phyloP scores from a whole-genome alignment of 768 basidiomycete species.

The Suillus discolor region DNA sequence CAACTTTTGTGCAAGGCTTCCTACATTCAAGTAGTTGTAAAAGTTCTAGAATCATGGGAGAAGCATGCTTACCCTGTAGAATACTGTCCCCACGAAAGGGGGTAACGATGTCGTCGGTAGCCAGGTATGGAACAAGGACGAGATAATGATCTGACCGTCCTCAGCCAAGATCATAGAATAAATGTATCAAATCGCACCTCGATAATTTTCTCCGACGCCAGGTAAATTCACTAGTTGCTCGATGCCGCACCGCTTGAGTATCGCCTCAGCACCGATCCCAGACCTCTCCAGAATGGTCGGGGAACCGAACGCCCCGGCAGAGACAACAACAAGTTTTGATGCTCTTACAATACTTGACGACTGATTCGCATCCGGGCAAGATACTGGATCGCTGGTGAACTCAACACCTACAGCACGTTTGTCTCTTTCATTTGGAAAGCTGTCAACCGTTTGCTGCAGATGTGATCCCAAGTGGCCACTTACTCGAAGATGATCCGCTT shows the following conservation, averaged over 20 bases:
- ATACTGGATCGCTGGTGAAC: constrained; percentile 40
- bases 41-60: too few relatives aligned
- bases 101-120: constrained; percentile 39
- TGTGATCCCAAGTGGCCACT: not conserved
- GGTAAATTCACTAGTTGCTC: constrained; percentile 49
- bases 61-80: too few relatives aligned
- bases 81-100: too few relatives aligned
- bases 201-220: constrained; percentile 75
- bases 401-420: constrained; percentile 38
- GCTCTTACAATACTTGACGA: constrained; percentile 34
- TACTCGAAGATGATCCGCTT: not conserved
- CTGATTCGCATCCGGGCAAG: constrained; percentile 23
- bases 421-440: not conserved
- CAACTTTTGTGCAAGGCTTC: too few relatives aligned
- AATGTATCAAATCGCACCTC: constrained; percentile 36
- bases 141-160: constrained; percentile 32
- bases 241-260: not conserved
- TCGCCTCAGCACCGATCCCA: constrained; percentile 33
- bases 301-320: constrained; percentile 57
- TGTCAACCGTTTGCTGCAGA: not conserved
- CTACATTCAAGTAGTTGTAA: too few relatives aligned
- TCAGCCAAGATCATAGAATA: not conserved
- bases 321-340: constrained; percentile 49
- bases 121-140: constrained; percentile 36
- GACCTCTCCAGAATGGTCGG: constrained; percentile 61